phyloP scores from a whole-genome alignment of 225 moss, liverwort and hornwort genomes.

The Pleurozium schreberi region DNA sequence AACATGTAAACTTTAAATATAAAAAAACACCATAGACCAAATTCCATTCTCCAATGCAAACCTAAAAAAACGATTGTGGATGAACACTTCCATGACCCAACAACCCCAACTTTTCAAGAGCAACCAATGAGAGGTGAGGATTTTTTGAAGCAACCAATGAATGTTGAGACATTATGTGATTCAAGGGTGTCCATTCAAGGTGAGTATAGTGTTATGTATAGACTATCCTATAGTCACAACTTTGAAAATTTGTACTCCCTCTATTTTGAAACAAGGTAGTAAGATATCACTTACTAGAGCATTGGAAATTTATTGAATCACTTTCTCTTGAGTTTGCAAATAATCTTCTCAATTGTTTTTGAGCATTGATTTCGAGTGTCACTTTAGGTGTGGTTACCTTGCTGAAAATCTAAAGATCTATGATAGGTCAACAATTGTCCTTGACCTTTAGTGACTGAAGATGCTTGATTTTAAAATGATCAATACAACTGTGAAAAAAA shows the following conservation, averaged over 20 bases:
- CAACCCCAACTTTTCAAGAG: not conserved
- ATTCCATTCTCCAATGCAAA: rapidly evolving
- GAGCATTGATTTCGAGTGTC: not conserved
- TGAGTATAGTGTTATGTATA: not conserved
- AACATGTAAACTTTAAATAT: not conserved
- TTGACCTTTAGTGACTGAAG: not conserved
- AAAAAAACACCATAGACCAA: no score
- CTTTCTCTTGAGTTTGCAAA: not conserved
- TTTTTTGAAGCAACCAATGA: not conserved
- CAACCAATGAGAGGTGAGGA: not conserved
- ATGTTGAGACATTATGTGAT: not conserved
- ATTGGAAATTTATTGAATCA: not conserved
- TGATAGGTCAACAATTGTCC: not conserved
- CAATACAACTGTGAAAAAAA: not conserved
- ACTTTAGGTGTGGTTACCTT: not conserved
- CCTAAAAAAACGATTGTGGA: no score
- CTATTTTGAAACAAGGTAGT: no score
- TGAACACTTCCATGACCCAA: not conserved
- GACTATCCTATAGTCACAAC: not conserved
- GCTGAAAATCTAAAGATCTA: not conserved
- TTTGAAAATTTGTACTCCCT: not conserved
- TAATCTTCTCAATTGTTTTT: not conserved
- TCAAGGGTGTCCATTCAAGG: not conserved
- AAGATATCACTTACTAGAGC: not conserved
- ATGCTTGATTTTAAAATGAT: no score